A percentile compares a stretch with the other conserved stretches of the same genome.
Conservation (phyloP, 257 asterid genomes). For the Buddleja alternifolia region DNA sequence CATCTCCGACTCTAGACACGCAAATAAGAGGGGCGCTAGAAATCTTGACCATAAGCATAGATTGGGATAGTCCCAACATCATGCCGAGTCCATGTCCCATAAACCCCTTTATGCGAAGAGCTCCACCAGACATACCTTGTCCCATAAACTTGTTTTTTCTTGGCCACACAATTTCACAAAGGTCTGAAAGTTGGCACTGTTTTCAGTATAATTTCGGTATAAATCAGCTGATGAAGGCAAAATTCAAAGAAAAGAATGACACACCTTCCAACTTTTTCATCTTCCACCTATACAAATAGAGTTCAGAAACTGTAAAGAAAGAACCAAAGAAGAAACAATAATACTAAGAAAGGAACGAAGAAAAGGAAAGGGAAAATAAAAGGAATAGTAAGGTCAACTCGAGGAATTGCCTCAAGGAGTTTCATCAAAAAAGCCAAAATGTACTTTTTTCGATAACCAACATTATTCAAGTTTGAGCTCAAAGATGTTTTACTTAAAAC, state of each 20-base stretch:
- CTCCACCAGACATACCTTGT: constrained; percentile 41
- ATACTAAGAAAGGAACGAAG: neutral
- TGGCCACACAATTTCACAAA: constrained; percentile 74
- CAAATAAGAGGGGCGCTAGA: constrained; percentile 2
- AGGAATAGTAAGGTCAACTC: constrained; percentile 23
- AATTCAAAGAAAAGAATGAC: constrained; percentile 43
- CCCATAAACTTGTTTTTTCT: constrained; percentile 42
- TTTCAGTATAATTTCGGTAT: too few species aligned
- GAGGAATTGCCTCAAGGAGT: constrained; percentile 55
- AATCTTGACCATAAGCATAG: constrained; percentile 12
- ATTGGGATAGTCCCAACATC: neutral
- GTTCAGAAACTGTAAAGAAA: constrained; percentile 3
- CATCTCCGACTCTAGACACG: neutral
- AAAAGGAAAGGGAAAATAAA: constrained; percentile 14
- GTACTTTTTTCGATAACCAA: too few species aligned
- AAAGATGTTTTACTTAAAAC: too few species aligned
- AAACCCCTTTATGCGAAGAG: constrained; percentile 3
- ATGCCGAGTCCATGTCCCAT: constrained; percentile 20
- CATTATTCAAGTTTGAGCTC: too few species aligned
- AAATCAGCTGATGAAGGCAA: constrained; percentile 72
- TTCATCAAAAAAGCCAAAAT: too few species aligned
- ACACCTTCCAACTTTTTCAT: constrained; percentile 42
- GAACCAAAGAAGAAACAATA: neutral
- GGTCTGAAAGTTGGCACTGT: constrained; percentile 54
- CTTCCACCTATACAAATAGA: constrained; percentile 49